These are phyloP conservation scores for Dovyalis caffra DNA, from an alignment of 345 rosid genomes.

Conservation along the genomic window DNA sequence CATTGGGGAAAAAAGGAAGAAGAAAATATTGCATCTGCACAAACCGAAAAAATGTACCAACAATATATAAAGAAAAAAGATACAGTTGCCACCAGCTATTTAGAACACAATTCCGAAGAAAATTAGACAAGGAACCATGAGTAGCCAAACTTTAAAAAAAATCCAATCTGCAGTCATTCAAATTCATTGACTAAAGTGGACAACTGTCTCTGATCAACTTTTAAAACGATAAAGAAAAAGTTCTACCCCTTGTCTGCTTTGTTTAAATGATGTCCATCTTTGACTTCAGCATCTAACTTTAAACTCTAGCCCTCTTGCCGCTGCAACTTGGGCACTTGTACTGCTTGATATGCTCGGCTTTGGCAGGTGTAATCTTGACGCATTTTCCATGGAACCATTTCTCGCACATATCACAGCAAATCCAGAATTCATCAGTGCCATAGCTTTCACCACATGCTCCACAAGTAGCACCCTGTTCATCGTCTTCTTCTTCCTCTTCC, in stretches of 20 bases:
- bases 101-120: slow-evolving; percentile 27
- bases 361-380: slow-evolving; percentile 99
- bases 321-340: slow-evolving; percentile 98
- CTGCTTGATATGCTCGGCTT: slow-evolving; percentile 98
- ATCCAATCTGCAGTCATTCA: slow-evolving; percentile 23
- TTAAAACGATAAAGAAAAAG: slow-evolving; percentile 33
- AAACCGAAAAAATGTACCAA: not conserved
- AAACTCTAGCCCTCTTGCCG: slow-evolving; percentile 88
- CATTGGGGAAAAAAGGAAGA: not conserved
- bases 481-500: slow-evolving; percentile 86
- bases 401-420: slow-evolving; percentile 95
- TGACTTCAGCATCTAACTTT: slow-evolving; percentile 35
- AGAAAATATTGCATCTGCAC: not conserved
- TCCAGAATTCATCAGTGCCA: slow-evolving; percentile 96
- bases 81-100: slow-evolving; percentile 23
- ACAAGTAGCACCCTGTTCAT: slow-evolving; percentile 88
- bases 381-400: slow-evolving; percentile 99
- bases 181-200: slow-evolving; percentile 30
- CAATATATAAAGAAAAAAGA: slow-evolving; percentile 9
- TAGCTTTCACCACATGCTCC: slow-evolving; percentile 98
- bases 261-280: slow-evolving; percentile 24
- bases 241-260: slow-evolving; percentile 37
- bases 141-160: slow-evolving; percentile 10
- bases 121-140: slow-evolving; percentile 28
- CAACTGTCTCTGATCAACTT: slow-evolving; percentile 37